Conservation (phyloP, 345 rosid species). For the Odontarrhena argentea region DNA sequence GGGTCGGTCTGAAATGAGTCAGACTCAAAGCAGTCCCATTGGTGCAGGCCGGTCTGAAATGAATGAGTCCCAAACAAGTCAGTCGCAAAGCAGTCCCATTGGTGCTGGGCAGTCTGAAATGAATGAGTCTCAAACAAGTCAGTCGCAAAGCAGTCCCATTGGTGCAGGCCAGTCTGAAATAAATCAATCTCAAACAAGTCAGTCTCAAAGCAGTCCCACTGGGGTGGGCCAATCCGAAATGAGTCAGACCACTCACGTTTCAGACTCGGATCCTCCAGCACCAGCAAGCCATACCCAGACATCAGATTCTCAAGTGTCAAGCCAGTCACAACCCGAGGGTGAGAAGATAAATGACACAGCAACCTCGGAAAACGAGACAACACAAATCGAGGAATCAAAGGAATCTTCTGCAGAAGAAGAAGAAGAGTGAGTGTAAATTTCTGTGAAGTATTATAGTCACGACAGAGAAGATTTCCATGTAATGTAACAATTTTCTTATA, state of each 20-base stretch:
- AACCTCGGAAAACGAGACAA: conserved; percentile 55
- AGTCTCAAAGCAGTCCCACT: not conserved
- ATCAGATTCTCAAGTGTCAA: conserved; percentile 45
- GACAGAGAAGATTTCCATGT: conserved; percentile 9
- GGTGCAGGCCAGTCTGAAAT: not conserved
- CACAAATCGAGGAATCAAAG: conserved; percentile 49
- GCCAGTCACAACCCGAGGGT: conserved; percentile 54
- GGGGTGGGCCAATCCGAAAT: conserved; percentile 6
- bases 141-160: conserved; percentile 1
- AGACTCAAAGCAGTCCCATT: not conserved
- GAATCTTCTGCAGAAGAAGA: conserved; percentile 61
- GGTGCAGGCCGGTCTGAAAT: not conserved
- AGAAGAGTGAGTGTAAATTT: conserved; percentile 43
- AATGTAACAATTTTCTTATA: conserved; percentile 19
- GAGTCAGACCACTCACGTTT: conserved; percentile 20
- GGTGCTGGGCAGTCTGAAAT: not conserved
- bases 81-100: not conserved
- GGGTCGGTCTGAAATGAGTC: not conserved
- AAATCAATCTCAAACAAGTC: conserved; percentile 2
- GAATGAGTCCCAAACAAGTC: not conserved
- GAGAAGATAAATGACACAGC: conserved; percentile 56
- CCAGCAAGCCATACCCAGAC: conserved; percentile 33
- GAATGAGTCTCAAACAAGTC: not conserved
- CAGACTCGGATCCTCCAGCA: conserved; percentile 29
- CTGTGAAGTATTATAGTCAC: no score